Base-by-base conservation (phyloP, 2,329 filamentous ascomycete genomes). In the Aspergillus chevalieri region DNA sequence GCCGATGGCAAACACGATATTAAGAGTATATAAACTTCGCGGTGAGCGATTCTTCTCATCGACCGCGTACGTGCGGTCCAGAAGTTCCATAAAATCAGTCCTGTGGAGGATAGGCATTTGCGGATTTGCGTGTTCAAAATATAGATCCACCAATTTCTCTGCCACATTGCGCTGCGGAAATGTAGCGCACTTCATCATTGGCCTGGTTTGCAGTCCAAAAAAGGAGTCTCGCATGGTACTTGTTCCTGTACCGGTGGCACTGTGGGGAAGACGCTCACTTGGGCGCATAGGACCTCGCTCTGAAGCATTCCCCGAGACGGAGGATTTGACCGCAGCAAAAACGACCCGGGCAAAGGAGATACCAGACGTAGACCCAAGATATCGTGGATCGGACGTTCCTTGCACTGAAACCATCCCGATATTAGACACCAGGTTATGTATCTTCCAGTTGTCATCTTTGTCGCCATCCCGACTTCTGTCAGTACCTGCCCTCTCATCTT, bases 1-100 rank as follows among this genome's bases (percentile, higher is more conserved):
- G 6, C 93, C 93, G 60, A 97, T 96, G 12, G 92, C 92, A 72
- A 95, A 97, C 21, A 97, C 91, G 71, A 97, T 96, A 69, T 96
- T 96, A 54, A 97, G 77, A 73, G 94, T 82, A 70, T 96, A 97
- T n/a, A 93, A 78, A 68, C 95, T 90, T 47, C 86, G 80, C 4
- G 89, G 81, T 2, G 86, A 87, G 22, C 86, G 79, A 47, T 81
- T 78, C 51, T 82, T 80, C 43, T 81, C 78, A 17, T 86, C 81
- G 0, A 81, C 79, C 4, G 81, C 77, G 67, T 95, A 96, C 0
- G 89, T 87, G 43, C 82, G 81, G 47, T 95, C 85, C 65, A 96
- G 87, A 72, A 95, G 83, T 43, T 86, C 80, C 84, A 90, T 89
- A 63, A 96, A 97, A 59, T 96, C 89, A 28, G 81, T 85, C 34